phyloP scores from a whole-genome alignment of 805 yeast species.

The Yarrowia sp. region DNA sequence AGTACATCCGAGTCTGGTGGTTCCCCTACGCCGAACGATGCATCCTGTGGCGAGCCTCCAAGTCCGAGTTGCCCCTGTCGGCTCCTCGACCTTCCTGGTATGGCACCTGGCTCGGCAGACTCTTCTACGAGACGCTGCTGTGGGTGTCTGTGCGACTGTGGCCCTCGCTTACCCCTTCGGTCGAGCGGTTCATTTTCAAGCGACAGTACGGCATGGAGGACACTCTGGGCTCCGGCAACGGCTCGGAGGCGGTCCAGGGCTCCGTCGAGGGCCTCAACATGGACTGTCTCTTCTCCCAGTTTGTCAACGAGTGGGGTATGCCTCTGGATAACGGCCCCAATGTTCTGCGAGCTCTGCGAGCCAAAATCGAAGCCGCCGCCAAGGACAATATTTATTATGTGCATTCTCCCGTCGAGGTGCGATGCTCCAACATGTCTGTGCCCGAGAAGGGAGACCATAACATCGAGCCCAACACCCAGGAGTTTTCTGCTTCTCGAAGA shows the following conservation, averaged over 20 bases:
- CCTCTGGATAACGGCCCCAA: slow-evolving; percentile 82
- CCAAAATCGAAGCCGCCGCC: slow-evolving; percentile 70
- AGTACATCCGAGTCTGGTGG: slow-evolving; percentile 96
- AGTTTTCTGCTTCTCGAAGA: slow-evolving; percentile 42
- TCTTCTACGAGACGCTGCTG: slow-evolving; percentile 77
- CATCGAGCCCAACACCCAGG: slow-evolving; percentile 25
- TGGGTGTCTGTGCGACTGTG: slow-evolving; percentile 77
- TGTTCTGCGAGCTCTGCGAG: slow-evolving; percentile 56
- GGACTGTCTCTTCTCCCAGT: slow-evolving; percentile 95
- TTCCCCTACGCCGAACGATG: slow-evolving; percentile 89
- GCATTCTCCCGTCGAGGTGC: slow-evolving; percentile 94
- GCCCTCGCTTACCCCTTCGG: slow-evolving; percentile 80
- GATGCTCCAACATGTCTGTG: slow-evolving; percentile 79
- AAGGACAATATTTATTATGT: slow-evolving; percentile 71
- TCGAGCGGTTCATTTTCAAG: slow-evolving; percentile 83
- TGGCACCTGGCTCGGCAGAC: slow-evolving; percentile 79
- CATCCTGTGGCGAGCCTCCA: slow-evolving; percentile 88
- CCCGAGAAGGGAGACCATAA: slow-evolving; percentile 43
- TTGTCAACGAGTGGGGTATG: slow-evolving; percentile 97
- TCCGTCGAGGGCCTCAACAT: slow-evolving; percentile 89
- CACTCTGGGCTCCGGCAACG: slow-evolving; percentile 59
- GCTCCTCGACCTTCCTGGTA: slow-evolving; percentile 80
- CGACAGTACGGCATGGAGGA: slow-evolving; percentile 84
- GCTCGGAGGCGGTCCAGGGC: slow-evolving; percentile 71
- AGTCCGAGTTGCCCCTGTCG: slow-evolving; percentile 68